Evolutionary conservation across 1,139 yeast genomes (phyloP).

Genomic region (Kodamaea derodonti): DNA sequence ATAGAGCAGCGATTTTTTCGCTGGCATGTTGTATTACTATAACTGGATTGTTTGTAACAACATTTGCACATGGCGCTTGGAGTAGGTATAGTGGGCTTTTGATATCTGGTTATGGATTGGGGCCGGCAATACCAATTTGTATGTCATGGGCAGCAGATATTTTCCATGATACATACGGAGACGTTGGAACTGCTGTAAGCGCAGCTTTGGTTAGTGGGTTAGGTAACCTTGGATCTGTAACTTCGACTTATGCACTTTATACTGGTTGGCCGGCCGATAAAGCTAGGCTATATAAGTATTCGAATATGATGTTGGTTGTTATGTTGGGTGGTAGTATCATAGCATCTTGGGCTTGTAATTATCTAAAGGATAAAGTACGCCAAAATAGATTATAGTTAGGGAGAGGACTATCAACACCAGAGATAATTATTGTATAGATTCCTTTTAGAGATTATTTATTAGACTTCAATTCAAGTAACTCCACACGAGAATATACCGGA

Average conservation of each 20-base stretch:
- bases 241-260: conserved; percentile 81
- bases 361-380: conserved; percentile 21
- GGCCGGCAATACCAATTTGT: conserved; percentile 86
- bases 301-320: conserved; percentile 81
- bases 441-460: too few relatives aligned
- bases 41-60: conserved; percentile 69
- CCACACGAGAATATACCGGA: too few relatives aligned
- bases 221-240: conserved; percentile 85
- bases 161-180: conserved; percentile 69
- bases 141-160: conserved; percentile 87
- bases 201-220: conserved; percentile 82
- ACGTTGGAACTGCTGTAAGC: conserved; percentile 79
- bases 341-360: conserved; percentile 34
- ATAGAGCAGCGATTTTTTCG: conserved; percentile 60
- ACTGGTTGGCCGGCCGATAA: conserved; percentile 83
- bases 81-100: conserved; percentile 73
- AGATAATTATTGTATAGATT: too few relatives aligned
- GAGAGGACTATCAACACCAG: too few relatives aligned
- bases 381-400: too few relatives aligned
- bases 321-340: conserved; percentile 72
- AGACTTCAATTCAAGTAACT: too few relatives aligned
- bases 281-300: conserved; percentile 55
- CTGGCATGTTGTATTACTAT: conserved; percentile 64
- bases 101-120: conserved; percentile 81
- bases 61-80: conserved; percentile 75